Conservation (phyloP, 768 basidiomycete species). For the Hydnomerulius pinastri region DNA sequence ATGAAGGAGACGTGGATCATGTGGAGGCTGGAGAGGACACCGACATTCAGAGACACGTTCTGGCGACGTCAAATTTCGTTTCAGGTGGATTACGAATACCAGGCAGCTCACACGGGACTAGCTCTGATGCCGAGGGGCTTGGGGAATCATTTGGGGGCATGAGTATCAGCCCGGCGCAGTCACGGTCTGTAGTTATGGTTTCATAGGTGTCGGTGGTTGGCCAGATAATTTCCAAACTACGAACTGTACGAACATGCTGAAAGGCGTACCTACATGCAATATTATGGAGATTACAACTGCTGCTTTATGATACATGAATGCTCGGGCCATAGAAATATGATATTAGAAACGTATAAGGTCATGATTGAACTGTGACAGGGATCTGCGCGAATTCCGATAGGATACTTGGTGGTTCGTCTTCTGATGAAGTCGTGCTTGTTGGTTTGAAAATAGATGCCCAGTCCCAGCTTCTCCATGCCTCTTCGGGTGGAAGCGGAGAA, state of each 20-base stretch:
- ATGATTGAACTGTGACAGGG: slow-evolving; percentile 19
- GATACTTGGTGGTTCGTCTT: not conserved
- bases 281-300: not conserved
- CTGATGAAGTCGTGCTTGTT: not conserved
- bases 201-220: slow-evolving; percentile 2
- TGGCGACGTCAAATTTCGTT: not conserved
- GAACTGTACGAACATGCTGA: not conserved
- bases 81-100: slow-evolving; percentile 25
- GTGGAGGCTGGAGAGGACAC: not conserved
- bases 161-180: slow-evolving; percentile 74
- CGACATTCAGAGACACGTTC: slow-evolving; percentile 4
- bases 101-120: slow-evolving; percentile 18
- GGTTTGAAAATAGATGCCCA: slow-evolving; percentile 21
- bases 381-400: slow-evolving; percentile 23
- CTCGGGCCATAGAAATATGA: not conserved
- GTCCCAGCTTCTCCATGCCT: slow-evolving; percentile 22
- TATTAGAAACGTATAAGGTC: not conserved
- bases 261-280: not conserved
- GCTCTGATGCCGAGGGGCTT: slow-evolving; percentile 50
- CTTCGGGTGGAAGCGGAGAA: slow-evolving; percentile 22
- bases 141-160: slow-evolving; percentile 74
- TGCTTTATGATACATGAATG: not conserved
- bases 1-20: slow-evolving; percentile 3
- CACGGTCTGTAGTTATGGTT: slow-evolving; percentile 18
- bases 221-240: not conserved